These are phyloP conservation scores for Murraya paniculata DNA, from an alignment of 345 rosid species.

Conservation along the genomic window DNA sequence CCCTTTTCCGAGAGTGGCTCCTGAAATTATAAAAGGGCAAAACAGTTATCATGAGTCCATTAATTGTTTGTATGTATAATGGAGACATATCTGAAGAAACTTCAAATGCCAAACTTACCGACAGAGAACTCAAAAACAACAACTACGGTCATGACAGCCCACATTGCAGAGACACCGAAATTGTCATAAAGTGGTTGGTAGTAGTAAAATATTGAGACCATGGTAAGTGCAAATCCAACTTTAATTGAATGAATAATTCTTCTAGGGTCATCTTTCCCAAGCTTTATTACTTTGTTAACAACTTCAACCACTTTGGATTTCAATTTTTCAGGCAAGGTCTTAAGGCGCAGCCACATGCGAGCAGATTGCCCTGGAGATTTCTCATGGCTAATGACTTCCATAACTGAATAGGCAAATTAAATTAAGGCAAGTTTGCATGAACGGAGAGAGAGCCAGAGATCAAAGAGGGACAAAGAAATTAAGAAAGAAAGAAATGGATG, in stretches of 20 bases:
- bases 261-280: slow-evolving; percentile 68
- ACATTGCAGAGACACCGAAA: slow-evolving; percentile 69
- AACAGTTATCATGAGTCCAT: too few species aligned
- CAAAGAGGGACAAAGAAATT: too few species aligned
- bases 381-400: slow-evolving; percentile 15
- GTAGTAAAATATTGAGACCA: slow-evolving; percentile 62
- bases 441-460: background rate
- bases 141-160: slow-evolving; percentile 88
- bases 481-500: background rate
- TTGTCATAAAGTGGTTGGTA: slow-evolving; percentile 55
- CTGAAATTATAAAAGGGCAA: too few species aligned
- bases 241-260: slow-evolving; percentile 67
- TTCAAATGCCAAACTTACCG: slow-evolving; percentile 36
- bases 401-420: background rate
- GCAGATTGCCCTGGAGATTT: background rate
- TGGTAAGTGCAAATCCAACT: slow-evolving; percentile 61
- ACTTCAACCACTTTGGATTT: slow-evolving; percentile 16
- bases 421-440: background rate
- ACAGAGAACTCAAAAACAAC: slow-evolving; percentile 78
- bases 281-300: slow-evolving; percentile 26
- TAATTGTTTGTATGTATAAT: background rate
- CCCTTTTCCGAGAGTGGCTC: slow-evolving; percentile 70
- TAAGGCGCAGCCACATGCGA: slow-evolving; percentile 7
- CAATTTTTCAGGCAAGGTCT: slow-evolving; percentile 13
- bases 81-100: background rate